These are phyloP conservation scores for Populus hybrid DNA, from an alignment of 441 rosid genomes.

Conservation along the genomic window DNA sequence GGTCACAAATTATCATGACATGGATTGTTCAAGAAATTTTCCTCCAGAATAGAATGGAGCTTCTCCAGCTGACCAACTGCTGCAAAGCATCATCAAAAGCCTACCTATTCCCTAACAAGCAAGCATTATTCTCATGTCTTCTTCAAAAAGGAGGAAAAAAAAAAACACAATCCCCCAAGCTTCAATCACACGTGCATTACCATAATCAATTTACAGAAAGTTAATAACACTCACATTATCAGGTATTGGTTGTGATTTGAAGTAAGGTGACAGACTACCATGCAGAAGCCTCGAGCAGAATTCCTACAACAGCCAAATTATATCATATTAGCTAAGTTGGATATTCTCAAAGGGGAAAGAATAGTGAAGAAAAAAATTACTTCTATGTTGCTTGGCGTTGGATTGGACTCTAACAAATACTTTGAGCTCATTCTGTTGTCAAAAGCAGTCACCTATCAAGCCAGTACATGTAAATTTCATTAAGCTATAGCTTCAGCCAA, in stretches of 20 bases:
- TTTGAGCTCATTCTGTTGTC: conserved; percentile 67
- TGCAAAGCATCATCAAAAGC: not conserved
- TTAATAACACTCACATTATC: conserved; percentile 55
- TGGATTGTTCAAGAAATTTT: not conserved
- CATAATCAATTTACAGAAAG: not conserved
- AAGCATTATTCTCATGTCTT: not conserved
- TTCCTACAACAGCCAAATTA: conserved; percentile 43
- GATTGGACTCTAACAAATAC: conserved; percentile 70
- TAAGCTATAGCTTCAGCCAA: conserved; percentile 12
- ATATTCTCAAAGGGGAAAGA: conserved; percentile 7
- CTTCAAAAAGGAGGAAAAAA: not conserved
- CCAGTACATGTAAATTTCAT: conserved; percentile 19
- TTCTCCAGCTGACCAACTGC: not conserved
- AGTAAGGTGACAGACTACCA: conserved; percentile 55
- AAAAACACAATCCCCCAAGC: not conserved
- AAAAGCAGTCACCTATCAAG: conserved; percentile 73
- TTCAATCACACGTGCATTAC: not conserved
- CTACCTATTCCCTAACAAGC: not conserved
- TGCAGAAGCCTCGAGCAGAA: conserved; percentile 61
- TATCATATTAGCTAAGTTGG: conserved; percentile 10
- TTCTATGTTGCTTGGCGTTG: conserved; percentile 65
- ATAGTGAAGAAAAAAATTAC: conserved; percentile 38
- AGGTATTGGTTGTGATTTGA: conserved; percentile 76
- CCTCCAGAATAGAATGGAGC: not conserved
- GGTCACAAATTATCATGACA: not conserved